Evolutionary conservation across 176 grass and related monocot species (phyloP), one percentile per base, ranked within the genome.

Genomic region (Melocanna baccifera): DNA sequence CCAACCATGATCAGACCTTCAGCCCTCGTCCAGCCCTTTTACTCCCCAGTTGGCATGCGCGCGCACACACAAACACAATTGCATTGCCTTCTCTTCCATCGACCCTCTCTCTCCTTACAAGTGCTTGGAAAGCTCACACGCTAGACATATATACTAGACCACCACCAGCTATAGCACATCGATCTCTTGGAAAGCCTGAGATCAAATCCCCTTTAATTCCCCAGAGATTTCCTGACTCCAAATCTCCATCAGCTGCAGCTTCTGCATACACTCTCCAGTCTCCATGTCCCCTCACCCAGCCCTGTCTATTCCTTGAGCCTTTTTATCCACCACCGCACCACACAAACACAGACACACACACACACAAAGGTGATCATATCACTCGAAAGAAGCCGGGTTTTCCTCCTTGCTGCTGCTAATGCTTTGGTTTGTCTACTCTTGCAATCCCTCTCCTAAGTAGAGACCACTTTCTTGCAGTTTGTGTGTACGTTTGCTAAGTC

Each of bases 151-250:
- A n/a, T 51, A 51, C 15, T 51, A 51, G 15, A 51, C 47, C 47
- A 50, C 47, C 47, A 50, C 4, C 47, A 50, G 47, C 47, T 50
- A 50, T 51, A 18, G 15, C 48, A 51, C 48, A 51, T 51, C 5
- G 48, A 51, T 51, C 48, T 19, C 48, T 18, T 51, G 48, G 48
- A 51, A 51, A 51, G 48, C 16, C 15, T 51, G 5, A 51, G 48
- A 51, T 51, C 15, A 51, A 51, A 51, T 51, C 16, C 48, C 48
- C 15, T 53, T 53, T 43, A 43, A 43, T 41, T 43, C 65, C 76
- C 70, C 53, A 85, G 87, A 87, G 80, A 84, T 93, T 75, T 87
- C 81, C 91, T 89, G 91, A 81, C 80, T 86, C 65, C 74, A 90
- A 72, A 93, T 86, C 91, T 90, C 67, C 81, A 46, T 82, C 50